Base-by-base conservation (phyloP, 1,284 basidiomycete genomes). In the Farysia itapuensis region DNA sequence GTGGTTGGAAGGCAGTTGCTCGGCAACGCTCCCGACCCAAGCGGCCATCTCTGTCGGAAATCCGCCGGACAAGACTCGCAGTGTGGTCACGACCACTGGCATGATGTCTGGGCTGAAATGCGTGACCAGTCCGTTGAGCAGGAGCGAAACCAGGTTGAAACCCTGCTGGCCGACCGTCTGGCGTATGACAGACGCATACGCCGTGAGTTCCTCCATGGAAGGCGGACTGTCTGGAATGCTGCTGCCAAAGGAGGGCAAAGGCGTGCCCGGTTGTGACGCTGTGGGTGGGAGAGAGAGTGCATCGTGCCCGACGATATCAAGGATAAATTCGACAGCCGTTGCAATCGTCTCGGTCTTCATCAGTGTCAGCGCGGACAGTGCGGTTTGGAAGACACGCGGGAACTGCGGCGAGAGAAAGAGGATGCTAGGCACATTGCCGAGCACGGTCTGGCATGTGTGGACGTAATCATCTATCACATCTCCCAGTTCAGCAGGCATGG, bases 401-500 rank as follows among this genome's bases (percentile, higher is more conserved):
- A 73, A 64, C 25, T 67, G 43, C 0, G 72, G 68, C 16, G 70
- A 66, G 72, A 95, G 47, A 48, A 70, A 43, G 58, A 92, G 84
- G 28, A 89, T 79, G 47, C 88, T 83, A 2, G 93, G 90, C 2
- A 84, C 80, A 57, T 82, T 80, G 39, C 86, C 82, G 32, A 87
- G 77, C 70, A 91, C 81, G 54, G 86, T 84, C 46, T 86, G 77
- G 25, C 91, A 80, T 75, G 92, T 83, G 67, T 91, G 90, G 41
- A 92, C 77, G 68, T 94, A 98, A 77, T 99, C 95, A 76, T 98
- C 95, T 68, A 99, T 80, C 25, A 96, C 95, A 38, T 70, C 67
- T 33, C 49, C 47, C 43, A 64, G 35, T 25, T 68, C 52, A 26
- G 48, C 39, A 3, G 59, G 50, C 57, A 51, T 53, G 13, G 54